Base-by-base conservation (phyloP, 208 protist species). In the Borovskyia barvae region DNA sequence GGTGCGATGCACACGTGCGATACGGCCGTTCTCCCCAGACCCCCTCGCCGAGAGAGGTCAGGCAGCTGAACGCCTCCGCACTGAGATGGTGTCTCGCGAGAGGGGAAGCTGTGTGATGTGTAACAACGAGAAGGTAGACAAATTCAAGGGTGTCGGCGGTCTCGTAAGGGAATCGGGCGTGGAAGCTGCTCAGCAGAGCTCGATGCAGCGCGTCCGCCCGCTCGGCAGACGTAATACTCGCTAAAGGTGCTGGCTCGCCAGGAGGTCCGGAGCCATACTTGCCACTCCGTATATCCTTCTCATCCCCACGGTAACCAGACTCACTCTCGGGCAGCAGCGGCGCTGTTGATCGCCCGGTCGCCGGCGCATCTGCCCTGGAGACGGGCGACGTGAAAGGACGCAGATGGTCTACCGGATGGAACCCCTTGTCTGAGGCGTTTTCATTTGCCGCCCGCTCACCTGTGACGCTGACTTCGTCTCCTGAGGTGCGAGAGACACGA, bases 81-180 rank as follows among this genome's bases (percentile, higher is more conserved):
- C 46, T 75, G 30, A 77, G 42, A 9, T 59, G 52, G 46, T 66
- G 69, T 0, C 47, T 53, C 12, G 66, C 30, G 28, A 87, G 43
- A n/a, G 63, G 69, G 15, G 61, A 68, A 1, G 66, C 41, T 14
- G 72, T 55, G 43, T 66, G 58, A 63, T 91, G 84, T 7, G 80
- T 91, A 32, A 91, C 41, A 9, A 66, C 76, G 20, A 91, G 67
- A 8, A 91, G 41, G 63, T 87, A 87, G 15, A 69, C 84, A 53
- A 85, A 41, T 55, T 91, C 77, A 3, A 91, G 63, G 2, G 80
- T 83, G 53, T 87, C 80, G 14, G 26, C 41, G 15, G 52, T 22
- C 63, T 91, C 84, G 55, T 90, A 90, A 6, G 83, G 79, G 46
- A 87, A 86, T n/a, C 74, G 83, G 12, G 63, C 50, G 32, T 78